These are phyloP conservation scores for Cryptococcus depauperatus DNA, from an alignment of 1,284 basidiomycete species.

Conservation along the genomic window DNA sequence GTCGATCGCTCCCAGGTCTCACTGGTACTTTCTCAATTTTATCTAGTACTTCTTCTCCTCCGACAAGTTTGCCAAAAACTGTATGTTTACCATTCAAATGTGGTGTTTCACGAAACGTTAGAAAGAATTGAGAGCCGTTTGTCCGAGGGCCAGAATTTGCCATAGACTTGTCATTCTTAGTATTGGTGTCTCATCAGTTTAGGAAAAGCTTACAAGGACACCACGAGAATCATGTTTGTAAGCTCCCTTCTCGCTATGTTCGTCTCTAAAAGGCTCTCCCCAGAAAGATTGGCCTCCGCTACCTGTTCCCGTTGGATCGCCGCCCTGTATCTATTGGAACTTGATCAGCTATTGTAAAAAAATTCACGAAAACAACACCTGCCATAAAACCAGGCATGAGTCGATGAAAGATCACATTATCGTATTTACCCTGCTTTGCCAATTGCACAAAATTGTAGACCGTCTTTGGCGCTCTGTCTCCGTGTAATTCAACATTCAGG, in stretches of 20 bases:
- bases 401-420: slow-evolving; percentile 73
- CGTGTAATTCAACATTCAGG: slow-evolving; percentile 80
- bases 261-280: slow-evolving; percentile 92
- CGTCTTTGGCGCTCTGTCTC: slow-evolving; percentile 77
- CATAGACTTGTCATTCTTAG: slow-evolving; percentile 56
- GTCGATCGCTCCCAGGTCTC: slow-evolving; percentile 77
- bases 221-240: slow-evolving; percentile 77
- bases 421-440: slow-evolving; percentile 80
- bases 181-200: background rate
- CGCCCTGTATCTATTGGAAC: slow-evolving; percentile 69
- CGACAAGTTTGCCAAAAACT: slow-evolving; percentile 92
- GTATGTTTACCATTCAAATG: slow-evolving; percentile 65
- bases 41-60: slow-evolving; percentile 82
- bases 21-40: slow-evolving; percentile 71
- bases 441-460: slow-evolving; percentile 97
- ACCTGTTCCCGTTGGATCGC: slow-evolving; percentile 93
- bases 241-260: slow-evolving; percentile 74
- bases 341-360: background rate
- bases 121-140: slow-evolving; percentile 74
- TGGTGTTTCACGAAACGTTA: slow-evolving; percentile 73
- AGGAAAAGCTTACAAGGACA: slow-evolving; percentile 47
- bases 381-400: slow-evolving; percentile 97
- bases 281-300: slow-evolving; percentile 88
- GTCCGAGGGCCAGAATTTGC: slow-evolving; percentile 70
- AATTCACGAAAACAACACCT: slow-evolving; percentile 15